Base-by-base conservation (phyloP, 805 yeast species). In the Starmerella stellata region DNA sequence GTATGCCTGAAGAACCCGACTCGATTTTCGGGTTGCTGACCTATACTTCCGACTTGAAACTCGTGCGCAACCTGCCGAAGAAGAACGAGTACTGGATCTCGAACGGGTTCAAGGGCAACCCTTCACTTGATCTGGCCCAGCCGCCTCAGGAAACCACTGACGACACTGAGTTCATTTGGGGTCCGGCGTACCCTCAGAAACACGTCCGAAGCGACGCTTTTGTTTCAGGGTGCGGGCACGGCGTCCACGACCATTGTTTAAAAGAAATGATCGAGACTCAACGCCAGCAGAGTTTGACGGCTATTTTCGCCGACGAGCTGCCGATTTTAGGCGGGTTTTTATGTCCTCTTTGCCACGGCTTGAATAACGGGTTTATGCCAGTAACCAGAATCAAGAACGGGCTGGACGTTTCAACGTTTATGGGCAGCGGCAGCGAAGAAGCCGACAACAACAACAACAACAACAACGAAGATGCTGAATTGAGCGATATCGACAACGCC, bases 331-430 rank as follows among this genome's bases (percentile, higher is more conserved):
- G 73, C 5, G 93, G 85, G 50, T 77, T 80, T 47, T 59, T 80
- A 20, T 87, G 98, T 52, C 96, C 96, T 0, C 65, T 87, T 28
- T 87, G 98, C 62, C 82, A 82, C 43, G 77, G 93, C 0, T 63
- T 87, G 34, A 78, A 78, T 52, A 87, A 87, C 52, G 66, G 77
- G 42, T 82, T 87, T 53, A 60, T 87, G 32, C 98, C 96, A 0
- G 62, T 78, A 1, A 53, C 76, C 27, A 76, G 80, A 72, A 51
- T 63, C 2, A 48, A 60, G 3, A 76, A 76, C 50, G 18, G 18
- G n/a, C 25, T 43, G 5, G 39, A 36, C 14, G 43, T 38, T 11
- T 21, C n/a, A 14, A 28, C 34, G 3, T 38, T 41, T 17, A 17
- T 44, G 15, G 37, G 14, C 3, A 40, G 35, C 21, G 28, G 42